phyloP scores from a whole-genome alignment of 1,284 basidiomycete genomes.

The Leccinum subatratum region DNA sequence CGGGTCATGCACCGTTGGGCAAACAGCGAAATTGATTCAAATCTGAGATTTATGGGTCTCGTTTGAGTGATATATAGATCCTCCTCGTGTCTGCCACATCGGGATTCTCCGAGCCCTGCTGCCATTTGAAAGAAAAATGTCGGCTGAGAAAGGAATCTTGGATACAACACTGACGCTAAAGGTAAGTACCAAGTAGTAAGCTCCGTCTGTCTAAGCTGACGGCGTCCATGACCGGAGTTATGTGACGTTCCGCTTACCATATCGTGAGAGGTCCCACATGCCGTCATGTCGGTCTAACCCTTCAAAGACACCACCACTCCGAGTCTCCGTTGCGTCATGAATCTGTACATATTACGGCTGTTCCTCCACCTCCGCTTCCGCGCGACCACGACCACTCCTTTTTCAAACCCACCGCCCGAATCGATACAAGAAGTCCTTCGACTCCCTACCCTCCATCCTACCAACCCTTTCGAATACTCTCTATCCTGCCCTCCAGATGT shows the following conservation, averaged over 20 bases:
- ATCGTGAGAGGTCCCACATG: conserved; percentile 29
- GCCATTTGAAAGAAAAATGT: conserved; percentile 1
- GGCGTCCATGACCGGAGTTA: conserved; percentile 22
- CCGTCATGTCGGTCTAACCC: conserved; percentile 30
- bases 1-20: conserved; percentile 18
- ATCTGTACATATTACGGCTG: conserved; percentile 26
- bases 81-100: conserved; percentile 13
- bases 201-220: conserved; percentile 10
- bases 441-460: conserved; percentile 28
- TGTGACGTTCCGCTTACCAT: conserved; percentile 15
- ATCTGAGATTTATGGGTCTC: conserved; percentile 30
- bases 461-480: conserved; percentile 32
- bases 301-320: conserved; percentile 17
- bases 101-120: conserved; percentile 26
- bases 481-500: conserved; percentile 34
- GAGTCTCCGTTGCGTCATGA: conserved; percentile 29
- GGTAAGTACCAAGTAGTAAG: neutral
- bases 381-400: conserved; percentile 25
- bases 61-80: conserved; percentile 21
- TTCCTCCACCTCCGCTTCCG: conserved; percentile 17
- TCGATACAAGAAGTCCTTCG: conserved; percentile 34
- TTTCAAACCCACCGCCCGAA: conserved; percentile 31
- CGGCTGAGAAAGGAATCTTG: conserved; percentile 12
- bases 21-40: conserved; percentile 19
- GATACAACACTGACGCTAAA: conserved; percentile 1